Conservation (phyloP, 768 basidiomycete species). For the Tricholoma saponaceum region DNA sequence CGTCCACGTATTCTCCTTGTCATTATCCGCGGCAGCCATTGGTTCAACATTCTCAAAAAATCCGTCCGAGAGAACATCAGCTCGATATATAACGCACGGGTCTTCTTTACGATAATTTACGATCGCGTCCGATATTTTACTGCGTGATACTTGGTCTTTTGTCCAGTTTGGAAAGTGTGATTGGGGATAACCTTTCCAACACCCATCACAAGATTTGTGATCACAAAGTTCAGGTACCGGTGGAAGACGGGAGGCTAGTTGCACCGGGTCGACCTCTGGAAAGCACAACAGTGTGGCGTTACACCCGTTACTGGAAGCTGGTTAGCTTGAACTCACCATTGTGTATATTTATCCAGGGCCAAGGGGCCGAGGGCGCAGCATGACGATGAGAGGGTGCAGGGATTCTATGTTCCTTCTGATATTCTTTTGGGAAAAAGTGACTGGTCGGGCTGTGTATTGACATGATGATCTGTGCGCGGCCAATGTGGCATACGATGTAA, state of each 20-base stretch:
- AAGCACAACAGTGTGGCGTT: neutral
- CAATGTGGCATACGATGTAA: too few relatives aligned
- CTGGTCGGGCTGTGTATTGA: neutral
- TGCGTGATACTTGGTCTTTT: constrained; percentile 34
- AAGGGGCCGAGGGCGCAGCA: constrained; percentile 42
- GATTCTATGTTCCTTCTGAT: constrained; percentile 12
- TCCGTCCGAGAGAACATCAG: constrained; percentile 37
- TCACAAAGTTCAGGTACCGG: constrained; percentile 34
- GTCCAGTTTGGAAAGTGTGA: too few relatives aligned
- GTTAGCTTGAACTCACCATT: constrained; percentile 24
- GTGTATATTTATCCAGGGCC: constrained; percentile 42
- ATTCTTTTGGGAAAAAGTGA: neutral
- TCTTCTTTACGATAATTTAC: constrained; percentile 1
- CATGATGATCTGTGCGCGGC: neutral
- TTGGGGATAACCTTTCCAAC: constrained; percentile 40
- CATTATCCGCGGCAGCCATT: constrained; percentile 16
- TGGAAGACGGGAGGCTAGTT: constrained; percentile 27
- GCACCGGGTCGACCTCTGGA: constrained; percentile 31
- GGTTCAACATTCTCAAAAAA: constrained; percentile 28
- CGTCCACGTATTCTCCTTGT: constrained; percentile 34
- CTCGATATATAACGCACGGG: constrained; percentile 31
- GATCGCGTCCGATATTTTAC: constrained; percentile 35
- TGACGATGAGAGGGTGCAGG: constrained; percentile 39
- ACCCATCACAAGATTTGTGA: constrained; percentile 31
- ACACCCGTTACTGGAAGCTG: too few relatives aligned